Evolutionary conservation across 2,329 filamentous ascomycete genomes (phyloP), one percentile per base, ranked within the genome.

Genomic region (Chaetomium strumarium): DNA sequence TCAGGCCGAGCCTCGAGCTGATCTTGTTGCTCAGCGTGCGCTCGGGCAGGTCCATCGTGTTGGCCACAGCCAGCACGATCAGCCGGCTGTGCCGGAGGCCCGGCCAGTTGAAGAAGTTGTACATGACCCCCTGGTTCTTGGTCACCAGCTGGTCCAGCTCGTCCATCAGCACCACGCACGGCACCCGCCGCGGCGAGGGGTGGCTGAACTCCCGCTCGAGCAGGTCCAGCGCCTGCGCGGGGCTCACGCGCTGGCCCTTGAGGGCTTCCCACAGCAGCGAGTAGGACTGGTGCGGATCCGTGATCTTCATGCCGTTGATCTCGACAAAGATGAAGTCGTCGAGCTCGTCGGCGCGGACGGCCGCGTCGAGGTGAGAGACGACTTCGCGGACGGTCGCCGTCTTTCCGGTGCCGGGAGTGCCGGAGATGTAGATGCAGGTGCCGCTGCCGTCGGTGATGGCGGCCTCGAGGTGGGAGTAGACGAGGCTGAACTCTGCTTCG

Each of bases 101-200:
- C 4, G 93, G 93, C 93, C 93, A 99, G 66, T 99, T 99, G 79
- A 99, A 99, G 70, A 99, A 99, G 70, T 99, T 99, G 74, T 99
- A 99, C 93, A 99, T 99, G 71, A 99, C 93, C n/a, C 89, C 92
- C 68, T 99, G 95, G 64, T 96, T 97, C 66, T 92, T 93, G 12
- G 93, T 99, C 5, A 99, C 95, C 8, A 99, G 80, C 70, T 99
- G 93, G 67, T 99, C 93, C 44, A 99, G 78, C 70, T 99, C 93
- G 64, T 99, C 93, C 93, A 99, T 99, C 46, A 99, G 73, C 2
- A 99, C 93, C 13, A 99, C 93, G 66, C 92, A 97, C 1, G 95
- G 93, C 6, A 95, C 90, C 55, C 93, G 81, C 46, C 93, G 82
- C 20, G 93, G 93, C 54, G 86, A 95, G 0, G 95, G 93, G 54